phyloP scores from a whole-genome alignment of 495 filamentous ascomycete species.

The Pyronema omphalodes region DNA sequence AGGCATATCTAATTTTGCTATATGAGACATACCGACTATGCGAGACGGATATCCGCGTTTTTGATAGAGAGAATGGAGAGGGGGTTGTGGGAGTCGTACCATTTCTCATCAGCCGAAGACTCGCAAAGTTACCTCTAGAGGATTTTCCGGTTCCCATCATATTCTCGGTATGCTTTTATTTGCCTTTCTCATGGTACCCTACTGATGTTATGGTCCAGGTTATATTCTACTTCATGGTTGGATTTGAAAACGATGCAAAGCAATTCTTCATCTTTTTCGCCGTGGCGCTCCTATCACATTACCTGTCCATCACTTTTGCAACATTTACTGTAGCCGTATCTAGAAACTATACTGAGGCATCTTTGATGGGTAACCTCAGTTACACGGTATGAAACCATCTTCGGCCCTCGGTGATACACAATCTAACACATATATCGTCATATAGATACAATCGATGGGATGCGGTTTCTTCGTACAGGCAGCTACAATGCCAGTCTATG shows the following conservation, averaged over 20 bases:
- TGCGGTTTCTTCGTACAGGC: constrained; percentile 57
- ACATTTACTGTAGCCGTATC: constrained; percentile 39
- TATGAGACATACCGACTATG: constrained; percentile 56
- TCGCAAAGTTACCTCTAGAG: constrained; percentile 45
- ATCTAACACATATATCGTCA: background rate
- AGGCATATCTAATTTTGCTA: constrained; percentile 53
- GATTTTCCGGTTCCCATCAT: constrained; percentile 51
- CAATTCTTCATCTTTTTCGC: constrained; percentile 54
- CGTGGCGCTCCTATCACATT: constrained; percentile 44
- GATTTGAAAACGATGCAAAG: constrained; percentile 38
- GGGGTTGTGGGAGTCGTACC: constrained; percentile 47
- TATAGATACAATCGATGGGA: constrained; percentile 27
- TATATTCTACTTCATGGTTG: constrained; percentile 61
- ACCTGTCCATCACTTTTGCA: constrained; percentile 44
- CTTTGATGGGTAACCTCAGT: constrained; percentile 45
- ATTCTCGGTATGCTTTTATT: constrained; percentile 29
- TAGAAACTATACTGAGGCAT: constrained; percentile 43
- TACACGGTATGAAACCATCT: constrained; percentile 39
- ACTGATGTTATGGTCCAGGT: constrained; percentile 13
- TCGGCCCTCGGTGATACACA: background rate
- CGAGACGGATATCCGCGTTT: constrained; percentile 45
- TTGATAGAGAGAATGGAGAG: constrained; percentile 54
- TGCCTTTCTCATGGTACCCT: background rate
- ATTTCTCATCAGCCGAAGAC: constrained; percentile 44
- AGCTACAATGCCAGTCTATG: constrained; percentile 52